These are phyloP conservation scores for Sphagnurus paluster DNA, from an alignment of 1,284 basidiomycete species.

Conservation along the genomic window DNA sequence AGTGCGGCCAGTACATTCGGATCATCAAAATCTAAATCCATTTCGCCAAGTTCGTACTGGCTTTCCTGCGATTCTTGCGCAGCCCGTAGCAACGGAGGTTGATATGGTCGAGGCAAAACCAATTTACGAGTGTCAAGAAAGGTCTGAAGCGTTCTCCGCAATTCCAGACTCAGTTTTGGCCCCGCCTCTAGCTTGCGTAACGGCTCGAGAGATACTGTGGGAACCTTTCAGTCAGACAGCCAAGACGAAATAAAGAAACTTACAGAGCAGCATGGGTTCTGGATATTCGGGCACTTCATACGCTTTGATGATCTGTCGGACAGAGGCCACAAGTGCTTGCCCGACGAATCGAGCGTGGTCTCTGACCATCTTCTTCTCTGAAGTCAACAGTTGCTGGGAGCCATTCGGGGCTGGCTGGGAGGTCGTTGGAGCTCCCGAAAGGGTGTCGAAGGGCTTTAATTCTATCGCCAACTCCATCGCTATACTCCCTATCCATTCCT, in stretches of 20 bases:
- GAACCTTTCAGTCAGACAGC: slow-evolving; percentile 12
- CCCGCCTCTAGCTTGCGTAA: slow-evolving; percentile 27
- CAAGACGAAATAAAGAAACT: slow-evolving; percentile 11
- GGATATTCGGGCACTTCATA: slow-evolving; percentile 59
- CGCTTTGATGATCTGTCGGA: slow-evolving; percentile 61
- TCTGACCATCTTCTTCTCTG: slow-evolving; percentile 13
- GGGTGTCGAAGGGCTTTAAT: slow-evolving; percentile 30
- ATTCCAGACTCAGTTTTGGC: slow-evolving; percentile 50
- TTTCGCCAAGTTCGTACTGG: slow-evolving; percentile 67
- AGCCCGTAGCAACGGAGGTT: slow-evolving; percentile 30
- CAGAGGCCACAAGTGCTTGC: slow-evolving; percentile 59
- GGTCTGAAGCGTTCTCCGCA: slow-evolving; percentile 59
- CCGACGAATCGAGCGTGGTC: slow-evolving; percentile 34
- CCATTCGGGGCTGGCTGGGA: too few species aligned
- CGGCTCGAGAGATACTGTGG: slow-evolving; percentile 28
- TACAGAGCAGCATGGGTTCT: slow-evolving; percentile 57
- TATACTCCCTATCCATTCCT: slow-evolving; percentile 72
- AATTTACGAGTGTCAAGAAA: slow-evolving; percentile 64
- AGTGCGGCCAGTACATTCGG: slow-evolving; percentile 55
- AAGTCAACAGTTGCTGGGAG: slow-evolving; percentile 3
- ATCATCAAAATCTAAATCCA: slow-evolving; percentile 61
- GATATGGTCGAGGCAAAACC: slow-evolving; percentile 49
- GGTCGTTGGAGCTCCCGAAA: too few species aligned
- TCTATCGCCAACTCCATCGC: slow-evolving; percentile 62
- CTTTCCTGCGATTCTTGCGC: slow-evolving; percentile 63